Percentiles rank a stretch among this genome's conserved stretches.
Conservation (phyloP, 2,329 filamentous ascomycete genomes). For the Blastomyces silverae region DNA sequence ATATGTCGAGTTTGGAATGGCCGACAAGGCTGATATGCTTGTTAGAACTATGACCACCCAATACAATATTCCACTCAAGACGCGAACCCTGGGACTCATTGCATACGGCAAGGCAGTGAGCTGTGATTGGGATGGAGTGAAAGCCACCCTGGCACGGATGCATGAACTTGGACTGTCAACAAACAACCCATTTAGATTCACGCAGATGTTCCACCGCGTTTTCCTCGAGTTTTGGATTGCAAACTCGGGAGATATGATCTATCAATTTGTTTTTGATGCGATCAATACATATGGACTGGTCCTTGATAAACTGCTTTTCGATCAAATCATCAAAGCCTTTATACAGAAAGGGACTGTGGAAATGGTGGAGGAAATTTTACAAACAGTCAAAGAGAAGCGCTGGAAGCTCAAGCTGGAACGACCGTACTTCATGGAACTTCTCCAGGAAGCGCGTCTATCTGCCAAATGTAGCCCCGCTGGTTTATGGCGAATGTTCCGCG, state of each 20-base stretch:
- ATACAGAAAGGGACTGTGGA: conserved; percentile 35
- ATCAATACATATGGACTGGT: conserved; percentile 34
- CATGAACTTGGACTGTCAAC: conserved; percentile 31
- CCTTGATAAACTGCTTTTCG: conserved; percentile 36
- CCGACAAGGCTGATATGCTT: conserved; percentile 33
- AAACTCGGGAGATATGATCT: conserved; percentile 31
- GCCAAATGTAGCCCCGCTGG: conserved; percentile 33
- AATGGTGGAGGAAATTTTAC: conserved; percentile 30
- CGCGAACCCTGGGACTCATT: conserved; percentile 35
- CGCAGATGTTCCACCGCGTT: conserved; percentile 35
- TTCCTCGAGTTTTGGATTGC: conserved; percentile 39
- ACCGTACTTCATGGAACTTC: conserved; percentile 28
- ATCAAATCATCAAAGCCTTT: conserved; percentile 37
- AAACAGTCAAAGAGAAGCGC: conserved; percentile 27
- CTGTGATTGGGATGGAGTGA: conserved; percentile 39
- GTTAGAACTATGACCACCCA: conserved; percentile 32
- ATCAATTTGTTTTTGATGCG: conserved; percentile 33
- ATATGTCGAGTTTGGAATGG: conserved; percentile 34
- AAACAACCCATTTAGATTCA: conserved; percentile 26
- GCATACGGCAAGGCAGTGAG: conserved; percentile 33
- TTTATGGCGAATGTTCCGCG: conserved; percentile 38
- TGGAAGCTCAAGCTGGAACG: conserved; percentile 34
- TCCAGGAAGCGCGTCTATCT: conserved; percentile 32
- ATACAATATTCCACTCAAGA: conserved; percentile 29
- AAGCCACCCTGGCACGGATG: conserved; percentile 35